Evolutionary conservation across 2,329 filamentous ascomycete species (phyloP), one percentile per base, ranked within the genome.

Genomic region (Penicillium sclerotiorum): DNA sequence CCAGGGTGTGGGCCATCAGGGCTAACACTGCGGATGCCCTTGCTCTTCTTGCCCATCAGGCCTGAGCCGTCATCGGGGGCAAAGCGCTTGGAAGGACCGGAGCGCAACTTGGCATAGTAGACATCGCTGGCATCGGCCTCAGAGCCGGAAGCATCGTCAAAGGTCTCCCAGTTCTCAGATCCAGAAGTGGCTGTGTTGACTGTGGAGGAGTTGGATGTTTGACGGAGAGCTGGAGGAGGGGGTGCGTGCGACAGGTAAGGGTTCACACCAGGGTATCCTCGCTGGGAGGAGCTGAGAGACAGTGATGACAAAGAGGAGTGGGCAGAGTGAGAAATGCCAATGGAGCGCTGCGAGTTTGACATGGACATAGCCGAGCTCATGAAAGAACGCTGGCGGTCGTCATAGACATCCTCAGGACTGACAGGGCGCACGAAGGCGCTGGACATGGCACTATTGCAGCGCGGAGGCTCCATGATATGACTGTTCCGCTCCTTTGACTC

Each of bases 131-230:
- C 82, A 66, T 96, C 91, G 20, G 77, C 76, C 66, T 93, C 89
- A 0, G 80, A 79, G 62, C 90, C 88, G 0, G 87, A 90, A 58
- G 81, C 84, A 68, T 95, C 90, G 61, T 94, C 92, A 63, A 94
- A 97, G 8, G 92, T 96, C 72, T 97, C 93, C 93, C 93, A 97
- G 69, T 97, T 97, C 73, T 97, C 93, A 3, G 90, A 95, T 1
- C 89, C 90, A 5, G 89, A 90, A 21, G 88, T 80, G 18, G 80
- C 80, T 1, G 88, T 90, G n/a, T 75, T 75, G 18, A 77, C 73
- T 2, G 76, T 75, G 2, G 89, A 92, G 1, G 87, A 86, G 57
- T 85, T 85, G 6, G 87, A 90, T 13, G 87, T 85, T 61, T 93
- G 89, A 40, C 90, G 79, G 53, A 75, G 79, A 20, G 69, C 66